Conservation (phyloP, 768 basidiomycete genomes). For the Suillus brevipes region DNA sequence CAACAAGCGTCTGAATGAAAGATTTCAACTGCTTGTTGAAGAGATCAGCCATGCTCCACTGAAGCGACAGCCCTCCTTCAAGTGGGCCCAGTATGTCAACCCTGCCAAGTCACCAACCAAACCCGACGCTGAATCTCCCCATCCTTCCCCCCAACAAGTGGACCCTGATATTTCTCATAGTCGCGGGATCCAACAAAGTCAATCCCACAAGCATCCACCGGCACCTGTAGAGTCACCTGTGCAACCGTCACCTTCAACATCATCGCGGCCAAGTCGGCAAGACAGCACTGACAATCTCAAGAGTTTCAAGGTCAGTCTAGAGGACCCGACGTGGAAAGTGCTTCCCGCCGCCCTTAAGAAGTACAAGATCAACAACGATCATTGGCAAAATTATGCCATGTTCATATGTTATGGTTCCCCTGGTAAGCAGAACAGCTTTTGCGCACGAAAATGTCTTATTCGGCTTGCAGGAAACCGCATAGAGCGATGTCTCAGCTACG, state of each 20-base stretch:
- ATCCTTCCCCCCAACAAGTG: constrained; percentile 72
- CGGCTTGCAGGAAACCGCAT: constrained; percentile 58
- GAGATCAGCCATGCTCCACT: constrained; percentile 59
- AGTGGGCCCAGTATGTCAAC: constrained; percentile 83
- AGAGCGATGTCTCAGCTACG: constrained; percentile 95
- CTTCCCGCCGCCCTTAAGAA: constrained; percentile 97
- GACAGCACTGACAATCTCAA: constrained; percentile 78
- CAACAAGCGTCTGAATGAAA: constrained; percentile 66
- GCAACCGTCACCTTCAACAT: constrained; percentile 25
- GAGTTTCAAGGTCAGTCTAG: constrained; percentile 95
- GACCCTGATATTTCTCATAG: constrained; percentile 64
- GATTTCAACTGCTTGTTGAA: constrained; percentile 63
- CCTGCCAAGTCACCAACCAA: constrained; percentile 82
- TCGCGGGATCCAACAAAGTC: constrained; percentile 28
- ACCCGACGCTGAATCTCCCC: constrained; percentile 70
- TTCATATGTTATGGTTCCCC: constrained; percentile 97
- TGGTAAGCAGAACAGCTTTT: constrained; percentile 47
- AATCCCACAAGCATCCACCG: constrained; percentile 36
- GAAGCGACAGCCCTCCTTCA: constrained; percentile 78
- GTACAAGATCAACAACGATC: constrained; percentile 97
- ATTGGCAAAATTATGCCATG: constrained; percentile 99
- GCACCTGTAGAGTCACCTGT: constrained; percentile 31
- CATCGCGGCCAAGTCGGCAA: constrained; percentile 45
- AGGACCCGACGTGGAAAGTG: constrained; percentile 99
- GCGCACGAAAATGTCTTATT: not conserved